These are phyloP conservation scores for Bacterosira constricta DNA, from an alignment of 108 stramenopile species.

Conservation along the genomic window DNA sequence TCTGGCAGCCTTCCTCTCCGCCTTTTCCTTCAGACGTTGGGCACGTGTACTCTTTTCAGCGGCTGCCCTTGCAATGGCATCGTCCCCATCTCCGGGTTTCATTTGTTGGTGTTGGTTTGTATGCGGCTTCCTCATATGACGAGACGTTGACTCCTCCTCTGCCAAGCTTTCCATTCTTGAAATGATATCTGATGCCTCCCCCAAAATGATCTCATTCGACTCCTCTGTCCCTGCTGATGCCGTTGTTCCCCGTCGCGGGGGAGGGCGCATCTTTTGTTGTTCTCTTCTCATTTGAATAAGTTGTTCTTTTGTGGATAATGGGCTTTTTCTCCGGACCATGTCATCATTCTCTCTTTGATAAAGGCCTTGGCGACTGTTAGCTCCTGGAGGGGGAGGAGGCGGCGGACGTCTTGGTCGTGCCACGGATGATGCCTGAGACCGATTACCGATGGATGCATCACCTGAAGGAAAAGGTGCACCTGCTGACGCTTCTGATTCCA, in stretches of 20 bases:
- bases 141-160: background rate
- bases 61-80: background rate
- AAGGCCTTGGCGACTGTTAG: background rate
- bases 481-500: background rate
- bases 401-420: slow-evolving; percentile 9
- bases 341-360: background rate
- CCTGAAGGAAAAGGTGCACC: background rate
- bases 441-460: background rate
- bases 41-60: slow-evolving; percentile 1
- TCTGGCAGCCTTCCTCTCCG: slow-evolving; percentile 6
- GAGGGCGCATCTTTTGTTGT: background rate
- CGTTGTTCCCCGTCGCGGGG: background rate
- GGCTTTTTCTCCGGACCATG: background rate
- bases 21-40: slow-evolving; percentile 10
- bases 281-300: slow-evolving; percentile 14
- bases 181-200: slow-evolving; percentile 16
- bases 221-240: background rate
- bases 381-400: slow-evolving; percentile 5
- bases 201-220: slow-evolving; percentile 1
- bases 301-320: slow-evolving; percentile 39
- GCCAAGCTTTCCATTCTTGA: background rate
- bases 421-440: background rate
- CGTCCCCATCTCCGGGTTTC: background rate
- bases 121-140: background rate
- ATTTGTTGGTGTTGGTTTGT: background rate